Evolutionary conservation across 108 stramenopile species (phyloP).

Genomic region (Craspedostauros australis): DNA sequence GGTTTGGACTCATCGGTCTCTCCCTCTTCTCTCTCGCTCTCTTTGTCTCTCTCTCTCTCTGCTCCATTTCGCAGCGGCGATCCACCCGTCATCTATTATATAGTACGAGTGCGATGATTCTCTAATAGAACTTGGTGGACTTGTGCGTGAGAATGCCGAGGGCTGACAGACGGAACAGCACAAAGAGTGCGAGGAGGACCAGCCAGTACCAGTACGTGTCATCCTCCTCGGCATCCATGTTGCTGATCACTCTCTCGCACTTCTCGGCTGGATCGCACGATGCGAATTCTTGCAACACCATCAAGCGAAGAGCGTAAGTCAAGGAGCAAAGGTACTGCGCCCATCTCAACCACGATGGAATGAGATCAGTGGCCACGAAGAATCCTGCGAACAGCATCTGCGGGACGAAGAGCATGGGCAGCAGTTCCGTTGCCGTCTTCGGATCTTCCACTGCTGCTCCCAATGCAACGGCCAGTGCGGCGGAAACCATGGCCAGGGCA

Average conservation of each 20-base stretch:
- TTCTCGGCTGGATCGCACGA: constrained; percentile 12
- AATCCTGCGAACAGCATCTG: constrained; percentile 79
- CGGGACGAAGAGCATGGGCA: constrained; percentile 66
- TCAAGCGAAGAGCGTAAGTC: constrained; percentile 40
- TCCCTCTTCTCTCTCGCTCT: no score
- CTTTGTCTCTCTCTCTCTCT: no score
- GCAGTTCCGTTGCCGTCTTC: constrained; percentile 49
- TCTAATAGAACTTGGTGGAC: constrained; percentile 63
- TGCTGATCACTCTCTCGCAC: constrained; percentile 37
- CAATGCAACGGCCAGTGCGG: constrained; percentile 45
- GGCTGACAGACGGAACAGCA: constrained; percentile 47
- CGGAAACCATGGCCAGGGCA: constrained; percentile 19
- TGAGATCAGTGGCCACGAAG: constrained; percentile 45
- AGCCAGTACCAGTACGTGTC: constrained; percentile 56
- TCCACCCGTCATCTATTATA: no score
- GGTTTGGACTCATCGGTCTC: no score
- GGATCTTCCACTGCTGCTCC: constrained; percentile 54
- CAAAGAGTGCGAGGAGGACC: constrained; percentile 49
- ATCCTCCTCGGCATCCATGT: constrained; percentile 27
- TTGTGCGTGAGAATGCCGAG: constrained; percentile 51
- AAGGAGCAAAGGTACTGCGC: constrained; percentile 75
- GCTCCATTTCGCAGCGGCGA: no score
- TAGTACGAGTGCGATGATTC: no score
- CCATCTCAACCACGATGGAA: constrained; percentile 57
- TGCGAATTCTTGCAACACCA: constrained; percentile 48